Evolutionary conservation across 1,284 basidiomycete genomes (phyloP).

Genomic region (Hypsizygus ulmarius): DNA sequence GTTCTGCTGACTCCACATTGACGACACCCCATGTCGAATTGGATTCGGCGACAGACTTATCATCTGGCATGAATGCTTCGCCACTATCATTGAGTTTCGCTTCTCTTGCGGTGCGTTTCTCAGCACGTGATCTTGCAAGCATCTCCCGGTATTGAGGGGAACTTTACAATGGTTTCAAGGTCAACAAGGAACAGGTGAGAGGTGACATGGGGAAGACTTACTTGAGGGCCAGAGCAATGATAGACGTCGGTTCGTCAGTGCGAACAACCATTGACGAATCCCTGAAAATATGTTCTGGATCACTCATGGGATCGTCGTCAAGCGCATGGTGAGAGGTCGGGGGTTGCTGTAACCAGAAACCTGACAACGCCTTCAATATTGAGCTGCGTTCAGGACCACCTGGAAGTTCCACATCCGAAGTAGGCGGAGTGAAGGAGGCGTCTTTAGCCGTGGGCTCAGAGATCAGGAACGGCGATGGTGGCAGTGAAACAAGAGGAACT

Average conservation of each 20-base stretch:
- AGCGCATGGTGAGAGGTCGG: conserved; percentile 44
- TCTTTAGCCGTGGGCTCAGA: conserved; percentile 39
- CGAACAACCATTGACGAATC: conserved; percentile 95
- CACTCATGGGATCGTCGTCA: conserved; percentile 68
- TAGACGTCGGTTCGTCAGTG: conserved; percentile 97
- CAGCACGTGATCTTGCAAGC: conserved; percentile 70
- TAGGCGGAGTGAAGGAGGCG: conserved; percentile 48
- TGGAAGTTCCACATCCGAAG: conserved; percentile 53
- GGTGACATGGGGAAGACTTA: conserved; percentile 36
- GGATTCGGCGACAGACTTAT: conserved; percentile 74
- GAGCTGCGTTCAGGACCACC: conserved; percentile 65
- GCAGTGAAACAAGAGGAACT: conserved; percentile 40
- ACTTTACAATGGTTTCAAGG: conserved; percentile 36
- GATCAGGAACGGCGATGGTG: conserved; percentile 54
- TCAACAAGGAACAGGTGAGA: too few species aligned
- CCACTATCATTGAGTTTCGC: conserved; percentile 66
- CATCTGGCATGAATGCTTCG: conserved; percentile 85
- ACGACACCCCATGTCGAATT: conserved; percentile 87
- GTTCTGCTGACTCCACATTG: conserved; percentile 65
- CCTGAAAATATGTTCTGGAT: conserved; percentile 90
- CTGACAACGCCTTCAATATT: conserved; percentile 84
- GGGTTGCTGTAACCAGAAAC: conserved; percentile 71
- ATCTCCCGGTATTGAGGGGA: conserved; percentile 89
- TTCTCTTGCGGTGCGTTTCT: conserved; percentile 67
- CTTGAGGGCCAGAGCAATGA: conserved; percentile 94